Evolutionary conservation across 768 basidiomycete species (phyloP).

Genomic region (Phallus indusiatus): DNA sequence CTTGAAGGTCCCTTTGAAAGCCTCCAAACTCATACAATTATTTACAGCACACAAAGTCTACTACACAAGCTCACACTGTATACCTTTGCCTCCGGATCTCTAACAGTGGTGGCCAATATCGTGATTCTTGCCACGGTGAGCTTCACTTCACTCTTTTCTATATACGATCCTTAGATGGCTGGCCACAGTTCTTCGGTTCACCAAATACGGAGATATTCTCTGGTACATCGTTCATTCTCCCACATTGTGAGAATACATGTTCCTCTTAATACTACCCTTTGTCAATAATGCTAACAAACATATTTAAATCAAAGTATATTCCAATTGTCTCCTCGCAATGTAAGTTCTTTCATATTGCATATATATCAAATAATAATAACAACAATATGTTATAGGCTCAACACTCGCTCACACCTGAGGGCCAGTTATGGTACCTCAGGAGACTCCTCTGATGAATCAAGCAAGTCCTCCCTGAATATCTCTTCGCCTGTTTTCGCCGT

Average conservation of each 20-base stretch:
- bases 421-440: background rate
- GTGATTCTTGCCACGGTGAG: conserved; percentile 12
- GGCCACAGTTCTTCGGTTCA: background rate
- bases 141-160: background rate
- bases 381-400: no score
- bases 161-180: background rate
- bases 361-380: background rate
- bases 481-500: background rate
- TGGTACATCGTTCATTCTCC: background rate
- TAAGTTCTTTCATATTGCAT: background rate
- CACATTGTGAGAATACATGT: background rate
- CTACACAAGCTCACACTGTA: background rate
- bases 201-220: background rate
- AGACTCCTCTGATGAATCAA: background rate
- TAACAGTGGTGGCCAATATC: background rate
- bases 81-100: background rate
- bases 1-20: background rate
- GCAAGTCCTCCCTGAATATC: background rate
- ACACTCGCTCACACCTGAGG: no score
- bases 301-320: background rate
- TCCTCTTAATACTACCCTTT: background rate
- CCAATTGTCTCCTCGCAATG: conserved; percentile 9
- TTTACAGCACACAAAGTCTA: background rate
- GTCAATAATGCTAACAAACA: no score
- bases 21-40: background rate